Percentiles rank a stretch among this genome's conserved stretches.
phyloP scores from a whole-genome alignment of 495 filamentous ascomycete genomes.

The Tuber borchii region DNA sequence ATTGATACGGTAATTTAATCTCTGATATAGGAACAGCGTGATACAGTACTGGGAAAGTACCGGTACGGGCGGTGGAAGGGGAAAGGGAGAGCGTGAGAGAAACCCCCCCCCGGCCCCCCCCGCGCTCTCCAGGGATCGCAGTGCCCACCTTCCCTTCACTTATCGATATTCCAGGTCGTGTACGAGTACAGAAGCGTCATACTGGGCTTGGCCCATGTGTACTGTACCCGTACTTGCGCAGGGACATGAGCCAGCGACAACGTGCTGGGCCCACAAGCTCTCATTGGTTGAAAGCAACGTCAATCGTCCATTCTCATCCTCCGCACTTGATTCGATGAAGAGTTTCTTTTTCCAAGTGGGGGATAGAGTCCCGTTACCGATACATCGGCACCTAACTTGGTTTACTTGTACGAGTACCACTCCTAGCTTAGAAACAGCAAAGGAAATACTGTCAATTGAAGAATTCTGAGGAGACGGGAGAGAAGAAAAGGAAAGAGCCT shows the following conservation, averaged over 20 bases:
- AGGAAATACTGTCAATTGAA: neutral
- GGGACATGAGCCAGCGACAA: neutral
- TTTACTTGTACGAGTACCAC: neutral
- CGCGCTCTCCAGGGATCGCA: no score
- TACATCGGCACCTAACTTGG: neutral
- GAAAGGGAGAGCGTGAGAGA: no score
- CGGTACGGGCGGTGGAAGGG: no score
- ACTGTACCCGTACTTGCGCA: neutral
- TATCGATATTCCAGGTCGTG: no score
- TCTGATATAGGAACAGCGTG: neutral
- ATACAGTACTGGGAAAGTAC: no score
- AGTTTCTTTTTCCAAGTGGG: neutral
- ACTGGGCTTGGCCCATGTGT: no score
- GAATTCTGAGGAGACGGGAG: neutral
- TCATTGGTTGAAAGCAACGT: neutral
- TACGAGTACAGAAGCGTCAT: no score
- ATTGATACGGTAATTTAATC: neutral
- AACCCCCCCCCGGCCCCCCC: no score
- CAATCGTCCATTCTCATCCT: neutral
- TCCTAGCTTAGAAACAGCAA: neutral
- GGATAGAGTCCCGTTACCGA: neutral
- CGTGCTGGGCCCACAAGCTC: neutral
- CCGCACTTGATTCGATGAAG: neutral
- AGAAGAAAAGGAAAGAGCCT: neutral
- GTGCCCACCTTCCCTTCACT: no score